Percentiles rank a stretch among this genome's conserved stretches.
phyloP scores from a whole-genome alignment of 768 basidiomycete species.

The Mycena alexandri region DNA sequence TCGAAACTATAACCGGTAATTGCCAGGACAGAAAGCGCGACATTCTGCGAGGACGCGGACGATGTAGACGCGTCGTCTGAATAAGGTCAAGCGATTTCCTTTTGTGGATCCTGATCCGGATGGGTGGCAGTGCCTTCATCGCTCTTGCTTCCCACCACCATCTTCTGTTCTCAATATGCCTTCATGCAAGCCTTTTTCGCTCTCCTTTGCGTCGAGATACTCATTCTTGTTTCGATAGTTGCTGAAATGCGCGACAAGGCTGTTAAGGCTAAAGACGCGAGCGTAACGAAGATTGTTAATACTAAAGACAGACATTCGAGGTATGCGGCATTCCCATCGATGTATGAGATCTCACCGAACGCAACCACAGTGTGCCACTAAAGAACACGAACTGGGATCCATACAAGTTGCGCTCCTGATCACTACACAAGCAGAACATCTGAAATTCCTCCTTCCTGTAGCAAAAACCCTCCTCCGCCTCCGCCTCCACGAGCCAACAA shows the following conservation, averaged over 20 bases:
- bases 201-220: not conserved
- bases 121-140: not conserved
- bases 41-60: constrained; percentile 11
- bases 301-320: constrained; percentile 70
- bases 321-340: constrained; percentile 42
- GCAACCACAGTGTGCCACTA: constrained; percentile 61
- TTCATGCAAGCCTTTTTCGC: constrained; percentile 6
- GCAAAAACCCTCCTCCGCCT: constrained; percentile 65
- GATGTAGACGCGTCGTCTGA: no score
- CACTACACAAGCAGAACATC: not conserved
- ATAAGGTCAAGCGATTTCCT: not conserved
- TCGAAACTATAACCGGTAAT: not conserved
- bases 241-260: constrained; percentile 79
- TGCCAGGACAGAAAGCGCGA: constrained; percentile 2
- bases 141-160: not conserved
- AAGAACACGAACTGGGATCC: constrained; percentile 77
- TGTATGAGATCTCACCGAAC: not conserved
- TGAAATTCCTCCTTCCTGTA: constrained; percentile 35
- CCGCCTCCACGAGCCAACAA: constrained; percentile 52
- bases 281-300: constrained; percentile 63
- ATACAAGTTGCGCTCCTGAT: constrained; percentile 44
- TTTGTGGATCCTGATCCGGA: not conserved
- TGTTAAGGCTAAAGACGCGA: constrained; percentile 67
- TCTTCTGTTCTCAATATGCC: constrained; percentile 1
- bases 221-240: constrained; percentile 50